A percentile compares a stretch with the other conserved stretches of the same genome.
phyloP scores from a whole-genome alignment of 805 yeast genomes.

The Yarrowia divulgata region DNA sequence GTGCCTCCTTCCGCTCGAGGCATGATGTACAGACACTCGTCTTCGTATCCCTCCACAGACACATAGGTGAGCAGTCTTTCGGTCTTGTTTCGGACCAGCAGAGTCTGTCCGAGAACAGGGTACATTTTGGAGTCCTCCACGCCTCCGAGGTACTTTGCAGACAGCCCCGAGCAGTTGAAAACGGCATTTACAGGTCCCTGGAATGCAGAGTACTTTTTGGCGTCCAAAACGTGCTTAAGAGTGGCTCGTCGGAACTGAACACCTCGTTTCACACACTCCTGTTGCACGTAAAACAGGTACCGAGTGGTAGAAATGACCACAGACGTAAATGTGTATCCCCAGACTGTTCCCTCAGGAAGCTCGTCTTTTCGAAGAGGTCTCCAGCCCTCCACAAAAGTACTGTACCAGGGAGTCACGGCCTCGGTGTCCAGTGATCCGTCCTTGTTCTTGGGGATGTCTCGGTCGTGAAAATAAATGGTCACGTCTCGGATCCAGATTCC shows the following conservation, averaged over 20 bases:
- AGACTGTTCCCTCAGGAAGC: constrained; percentile 61
- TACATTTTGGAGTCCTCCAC: constrained; percentile 66
- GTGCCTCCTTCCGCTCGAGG: constrained; percentile 40
- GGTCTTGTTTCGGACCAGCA: constrained; percentile 34
- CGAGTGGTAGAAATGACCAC: constrained; percentile 78
- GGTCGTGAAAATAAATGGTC: constrained; percentile 12
- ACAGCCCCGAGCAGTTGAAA: constrained; percentile 81
- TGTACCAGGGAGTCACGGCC: constrained; percentile 37
- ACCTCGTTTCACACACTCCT: constrained; percentile 57
- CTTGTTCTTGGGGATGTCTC: constrained; percentile 29
- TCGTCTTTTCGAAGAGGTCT: constrained; percentile 50
- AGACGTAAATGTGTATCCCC: constrained; percentile 63
- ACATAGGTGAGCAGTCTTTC: constrained; percentile 23
- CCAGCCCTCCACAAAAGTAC: constrained; percentile 34
- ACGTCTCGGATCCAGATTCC: constrained; percentile 35
- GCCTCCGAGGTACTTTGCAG: constrained; percentile 69
- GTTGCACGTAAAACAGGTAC: constrained; percentile 59
- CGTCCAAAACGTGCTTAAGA: constrained; percentile 64
- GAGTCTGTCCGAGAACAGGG: constrained; percentile 75
- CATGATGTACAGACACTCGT: constrained; percentile 38
- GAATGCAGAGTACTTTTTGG: constrained; percentile 46
- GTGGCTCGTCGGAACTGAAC: constrained; percentile 58
- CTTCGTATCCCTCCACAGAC: constrained; percentile 21
- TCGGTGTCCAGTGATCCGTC: constrained; percentile 15
- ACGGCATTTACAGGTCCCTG: constrained; percentile 55